Evolutionary conservation across 371 early-diverging fungal species (phyloP).

Genomic region (Mucor sp.): DNA sequence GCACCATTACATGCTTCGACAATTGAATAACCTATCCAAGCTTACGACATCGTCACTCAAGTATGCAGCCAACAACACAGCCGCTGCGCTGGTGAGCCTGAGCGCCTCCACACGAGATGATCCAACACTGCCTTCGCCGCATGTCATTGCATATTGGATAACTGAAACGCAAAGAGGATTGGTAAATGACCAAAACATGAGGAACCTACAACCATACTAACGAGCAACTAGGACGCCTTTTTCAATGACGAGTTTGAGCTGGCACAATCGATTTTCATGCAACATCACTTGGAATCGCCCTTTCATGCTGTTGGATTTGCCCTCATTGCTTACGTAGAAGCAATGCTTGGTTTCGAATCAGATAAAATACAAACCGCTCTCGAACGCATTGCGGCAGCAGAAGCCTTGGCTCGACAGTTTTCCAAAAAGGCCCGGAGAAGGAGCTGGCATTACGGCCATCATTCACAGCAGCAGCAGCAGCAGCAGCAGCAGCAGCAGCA

Average conservation of each 20-base stretch:
- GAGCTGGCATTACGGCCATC: slow-evolving; percentile 15
- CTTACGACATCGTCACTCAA: slow-evolving; percentile 44
- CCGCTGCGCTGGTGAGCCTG: slow-evolving; percentile 21
- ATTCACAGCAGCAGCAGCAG: not conserved
- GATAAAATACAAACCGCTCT: slow-evolving; percentile 44
- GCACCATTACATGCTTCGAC: slow-evolving; percentile 34
- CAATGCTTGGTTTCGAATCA: slow-evolving; percentile 47
- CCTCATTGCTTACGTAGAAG: slow-evolving; percentile 51
- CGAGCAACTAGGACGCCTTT: slow-evolving; percentile 37
- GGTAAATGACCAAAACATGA: slow-evolving; percentile 21
- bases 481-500: not conserved
- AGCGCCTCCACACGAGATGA: slow-evolving; percentile 30
- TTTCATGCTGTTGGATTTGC: slow-evolving; percentile 56
- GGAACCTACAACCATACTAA: not conserved
- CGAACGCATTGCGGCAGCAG: slow-evolving; percentile 43
- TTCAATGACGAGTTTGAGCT: slow-evolving; percentile 50
- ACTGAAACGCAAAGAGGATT: slow-evolving; percentile 49
- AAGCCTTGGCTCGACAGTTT: slow-evolving; percentile 35
- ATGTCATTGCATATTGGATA: slow-evolving; percentile 43
- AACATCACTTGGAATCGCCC: slow-evolving; percentile 44
- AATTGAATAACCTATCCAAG: slow-evolving; percentile 38
- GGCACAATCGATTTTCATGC: slow-evolving; percentile 40
- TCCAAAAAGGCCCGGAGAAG: slow-evolving; percentile 32
- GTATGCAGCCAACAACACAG: slow-evolving; percentile 40
- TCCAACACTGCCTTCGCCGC: slow-evolving; percentile 29